Percentiles rank a stretch among this genome's conserved stretches.
These are phyloP conservation scores for Cercospora beticola DNA, from an alignment of 2,329 filamentous ascomycete genomes.

Conservation along the genomic window DNA sequence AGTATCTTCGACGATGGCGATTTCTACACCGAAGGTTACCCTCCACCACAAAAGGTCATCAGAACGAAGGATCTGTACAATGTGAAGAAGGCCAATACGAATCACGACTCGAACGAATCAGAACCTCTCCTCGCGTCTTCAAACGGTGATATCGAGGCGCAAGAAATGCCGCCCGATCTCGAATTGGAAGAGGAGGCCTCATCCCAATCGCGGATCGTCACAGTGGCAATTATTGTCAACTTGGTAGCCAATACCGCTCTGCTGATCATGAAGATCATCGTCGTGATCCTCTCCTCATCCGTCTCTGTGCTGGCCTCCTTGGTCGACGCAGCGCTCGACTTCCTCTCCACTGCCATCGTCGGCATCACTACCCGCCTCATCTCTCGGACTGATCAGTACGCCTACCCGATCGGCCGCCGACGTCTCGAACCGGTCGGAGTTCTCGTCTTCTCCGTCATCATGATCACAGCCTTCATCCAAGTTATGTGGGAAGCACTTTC, in stretches of 20 bases:
- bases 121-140: conserved; percentile 37
- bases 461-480: conserved; percentile 82
- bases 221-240: conserved; percentile 85
- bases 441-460: conserved; percentile 78
- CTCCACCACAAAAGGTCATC: conserved; percentile 56
- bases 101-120: conserved; percentile 48
- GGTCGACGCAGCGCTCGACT: conserved; percentile 77
- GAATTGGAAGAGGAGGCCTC: conserved; percentile 68
- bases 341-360: conserved; percentile 77
- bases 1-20: conserved; percentile 25
- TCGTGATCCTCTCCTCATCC: conserved; percentile 74
- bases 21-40: conserved; percentile 26
- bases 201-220: conserved; percentile 72
- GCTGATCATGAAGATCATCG: conserved; percentile 72
- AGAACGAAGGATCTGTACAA: conserved; percentile 85
- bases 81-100: conserved; percentile 54
- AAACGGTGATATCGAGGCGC: conserved; percentile 13
- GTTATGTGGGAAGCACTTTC: conserved; percentile 70
- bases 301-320: conserved; percentile 78
- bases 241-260: conserved; percentile 74
- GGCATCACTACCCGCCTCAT: conserved; percentile 76
- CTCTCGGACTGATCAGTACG: conserved; percentile 69
- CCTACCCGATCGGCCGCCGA: conserved; percentile 74
- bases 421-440: conserved; percentile 77
- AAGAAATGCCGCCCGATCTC: conserved; percentile 65